Base-by-base conservation (phyloP, 352 stramenopile genomes). In the Globisporangium splendens region DNA sequence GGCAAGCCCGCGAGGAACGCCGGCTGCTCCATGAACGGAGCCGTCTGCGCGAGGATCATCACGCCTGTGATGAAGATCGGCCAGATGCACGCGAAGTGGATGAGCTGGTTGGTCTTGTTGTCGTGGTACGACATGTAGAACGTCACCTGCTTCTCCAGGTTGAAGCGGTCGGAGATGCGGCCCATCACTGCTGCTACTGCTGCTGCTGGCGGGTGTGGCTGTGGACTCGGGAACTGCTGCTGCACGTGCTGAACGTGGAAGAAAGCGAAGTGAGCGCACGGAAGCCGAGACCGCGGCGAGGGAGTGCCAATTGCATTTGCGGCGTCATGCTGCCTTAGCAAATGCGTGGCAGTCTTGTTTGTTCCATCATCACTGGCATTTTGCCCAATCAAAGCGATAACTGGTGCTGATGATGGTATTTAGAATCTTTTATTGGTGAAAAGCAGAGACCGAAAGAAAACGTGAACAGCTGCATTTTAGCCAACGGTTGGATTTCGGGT, bases 81-180 rank as follows among this genome's bases (percentile, higher is more conserved):
- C 74, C 75, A 86, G 49, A 89, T 83, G 62, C 75, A 89, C 1
- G 72, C 54, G 18, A 89, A 70, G 59, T 89, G 79, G 58, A 89
- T 80, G 57, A 57, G 66, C 67, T 87, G 69, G 70, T 89, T 89
- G 46, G 69, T 69, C 20, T 53, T 59, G 61, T 89, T 78, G 65
- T 71, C 54, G 61, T 89, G 77, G 67, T 86, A 89, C 18, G 71
- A 81, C 54, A 79, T 69, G 70, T 86, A 86, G 69, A 86, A 83
- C n/a, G 59, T 68, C 20, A 88, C 62, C 51, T 85, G 73, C 63
- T 82, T 79, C 60, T 84, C 73, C 41, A 84, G 63, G 68, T 80
- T 63, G 61, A 83, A 80, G 50, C 69, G 71, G 48, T 80, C 68
- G 38, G 66, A 62, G 48, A 78, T 70, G 55, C 63, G 62, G 51